Evolutionary conservation across 2,329 filamentous ascomycete species (phyloP).

Genomic region (Myriosclerotinia duriaeana): DNA sequence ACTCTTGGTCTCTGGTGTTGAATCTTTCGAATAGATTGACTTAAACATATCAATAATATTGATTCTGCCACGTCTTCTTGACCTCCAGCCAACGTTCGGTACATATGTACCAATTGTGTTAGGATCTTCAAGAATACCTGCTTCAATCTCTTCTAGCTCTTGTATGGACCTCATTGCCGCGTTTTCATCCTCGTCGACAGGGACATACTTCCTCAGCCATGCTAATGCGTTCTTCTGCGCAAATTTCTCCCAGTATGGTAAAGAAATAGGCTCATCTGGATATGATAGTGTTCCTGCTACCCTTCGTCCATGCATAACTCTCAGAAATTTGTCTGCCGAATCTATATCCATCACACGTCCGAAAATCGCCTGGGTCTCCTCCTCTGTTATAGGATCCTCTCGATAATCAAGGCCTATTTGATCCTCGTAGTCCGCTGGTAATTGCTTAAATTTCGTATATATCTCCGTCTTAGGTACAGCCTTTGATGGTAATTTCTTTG

Average conservation of each 20-base stretch:
- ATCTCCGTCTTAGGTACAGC: constrained; percentile 32
- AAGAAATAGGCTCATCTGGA: constrained; percentile 46
- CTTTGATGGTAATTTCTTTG: constrained; percentile 7
- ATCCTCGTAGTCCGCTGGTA: constrained; percentile 59
- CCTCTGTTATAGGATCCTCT: constrained; percentile 48
- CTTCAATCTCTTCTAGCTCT: constrained; percentile 56
- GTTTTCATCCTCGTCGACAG: constrained; percentile 60
- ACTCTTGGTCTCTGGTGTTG: constrained; percentile 37
- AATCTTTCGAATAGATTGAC: not conserved
- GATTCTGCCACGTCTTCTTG: constrained; percentile 8
- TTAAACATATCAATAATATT: constrained; percentile 16
- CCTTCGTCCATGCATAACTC: constrained; percentile 60
- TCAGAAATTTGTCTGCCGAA: constrained; percentile 54
- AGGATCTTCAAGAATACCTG: constrained; percentile 37
- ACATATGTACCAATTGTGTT: constrained; percentile 37
- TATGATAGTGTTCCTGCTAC: constrained; percentile 65
- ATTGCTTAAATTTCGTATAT: constrained; percentile 55
- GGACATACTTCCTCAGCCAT: constrained; percentile 55
- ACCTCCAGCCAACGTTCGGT: constrained; percentile 32
- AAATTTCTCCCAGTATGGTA: constrained; percentile 26
- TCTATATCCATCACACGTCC: constrained; percentile 48
- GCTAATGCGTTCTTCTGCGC: constrained; percentile 51
- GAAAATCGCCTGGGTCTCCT: constrained; percentile 52
- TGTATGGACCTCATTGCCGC: constrained; percentile 62
- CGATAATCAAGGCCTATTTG: constrained; percentile 55